These are phyloP conservation scores for Aegle marmelos DNA, from an alignment of 345 rosid genomes.

Conservation along the genomic window DNA sequence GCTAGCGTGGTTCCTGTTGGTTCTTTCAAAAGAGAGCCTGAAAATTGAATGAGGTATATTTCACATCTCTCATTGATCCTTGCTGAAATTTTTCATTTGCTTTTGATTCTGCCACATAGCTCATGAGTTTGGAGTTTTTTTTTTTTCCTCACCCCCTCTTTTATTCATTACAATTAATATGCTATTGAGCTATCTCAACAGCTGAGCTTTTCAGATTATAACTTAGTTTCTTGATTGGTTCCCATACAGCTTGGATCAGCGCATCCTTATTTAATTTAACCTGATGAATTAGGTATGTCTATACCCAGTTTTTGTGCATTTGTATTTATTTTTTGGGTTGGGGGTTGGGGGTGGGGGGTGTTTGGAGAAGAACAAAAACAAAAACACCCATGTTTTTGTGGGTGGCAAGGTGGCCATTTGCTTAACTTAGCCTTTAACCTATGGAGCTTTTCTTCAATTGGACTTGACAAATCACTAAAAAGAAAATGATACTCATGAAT, in stretches of 20 bases:
- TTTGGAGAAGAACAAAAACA: too few species aligned
- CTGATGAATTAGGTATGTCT: not conserved
- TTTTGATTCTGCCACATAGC: not conserved
- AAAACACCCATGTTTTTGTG: not conserved
- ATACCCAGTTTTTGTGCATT: not conserved
- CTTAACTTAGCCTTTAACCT: not conserved
- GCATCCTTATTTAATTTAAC: not conserved
- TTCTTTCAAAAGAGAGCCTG: conserved; percentile 57
- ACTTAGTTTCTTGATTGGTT: not conserved
- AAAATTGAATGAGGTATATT: conserved; percentile 52
- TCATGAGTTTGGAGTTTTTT: not conserved
- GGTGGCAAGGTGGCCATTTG: not conserved
- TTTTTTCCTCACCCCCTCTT: not conserved
- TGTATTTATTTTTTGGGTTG: too few species aligned
- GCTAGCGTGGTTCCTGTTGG: conserved; percentile 54
- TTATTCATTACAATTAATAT: not conserved
- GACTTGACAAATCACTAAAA: not conserved
- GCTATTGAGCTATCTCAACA: not conserved
- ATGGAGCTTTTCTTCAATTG: not conserved
- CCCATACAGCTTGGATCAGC: not conserved
- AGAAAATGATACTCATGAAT: not conserved
- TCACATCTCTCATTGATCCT: not conserved
- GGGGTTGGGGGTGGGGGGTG: too few species aligned
- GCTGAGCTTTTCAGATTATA: not conserved
- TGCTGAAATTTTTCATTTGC: not conserved